A percentile compares a stretch with the other conserved stretches of the same genome.
Evolutionary conservation across 2,329 filamentous ascomycete species (phyloP).

Genomic region (Fusarium temperatum): DNA sequence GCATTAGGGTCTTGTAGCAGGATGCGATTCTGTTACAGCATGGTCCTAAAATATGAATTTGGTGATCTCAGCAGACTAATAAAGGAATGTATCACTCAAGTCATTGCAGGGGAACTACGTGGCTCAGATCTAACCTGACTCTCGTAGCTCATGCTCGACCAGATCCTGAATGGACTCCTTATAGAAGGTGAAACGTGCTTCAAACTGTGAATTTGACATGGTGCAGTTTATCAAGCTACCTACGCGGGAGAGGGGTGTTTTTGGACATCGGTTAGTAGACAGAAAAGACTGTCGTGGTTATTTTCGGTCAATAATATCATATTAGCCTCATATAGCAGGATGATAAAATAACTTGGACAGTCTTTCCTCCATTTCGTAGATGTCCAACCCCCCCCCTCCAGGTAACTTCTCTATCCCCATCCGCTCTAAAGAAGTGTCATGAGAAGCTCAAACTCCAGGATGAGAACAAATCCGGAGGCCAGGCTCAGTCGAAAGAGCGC

Average conservation of each 20-base stretch:
- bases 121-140: not conserved
- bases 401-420: not conserved
- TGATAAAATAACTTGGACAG: too few relatives aligned
- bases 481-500: not conserved
- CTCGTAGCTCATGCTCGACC: not conserved
- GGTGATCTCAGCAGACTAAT: not conserved
- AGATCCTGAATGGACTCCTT: not conserved
- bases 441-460: not conserved
- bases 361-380: too few relatives aligned
- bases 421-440: not conserved
- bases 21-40: too few relatives aligned
- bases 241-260: not conserved
- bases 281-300: too few relatives aligned
- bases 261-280: too few relatives aligned
- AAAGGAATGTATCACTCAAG: not conserved
- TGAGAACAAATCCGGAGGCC: not conserved
- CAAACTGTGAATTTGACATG: not conserved
- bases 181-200: not conserved
- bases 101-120: not conserved
- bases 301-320: too few relatives aligned
- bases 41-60: not conserved
- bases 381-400: too few relatives aligned
- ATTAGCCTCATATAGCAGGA: too few relatives aligned
- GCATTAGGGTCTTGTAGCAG: too few relatives aligned
- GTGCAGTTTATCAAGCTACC: not conserved